Evolutionary conservation across 2,329 filamentous ascomycete species (phyloP), one percentile per base, ranked within the genome.

Genomic region (Colletotrichum theobromicola): DNA sequence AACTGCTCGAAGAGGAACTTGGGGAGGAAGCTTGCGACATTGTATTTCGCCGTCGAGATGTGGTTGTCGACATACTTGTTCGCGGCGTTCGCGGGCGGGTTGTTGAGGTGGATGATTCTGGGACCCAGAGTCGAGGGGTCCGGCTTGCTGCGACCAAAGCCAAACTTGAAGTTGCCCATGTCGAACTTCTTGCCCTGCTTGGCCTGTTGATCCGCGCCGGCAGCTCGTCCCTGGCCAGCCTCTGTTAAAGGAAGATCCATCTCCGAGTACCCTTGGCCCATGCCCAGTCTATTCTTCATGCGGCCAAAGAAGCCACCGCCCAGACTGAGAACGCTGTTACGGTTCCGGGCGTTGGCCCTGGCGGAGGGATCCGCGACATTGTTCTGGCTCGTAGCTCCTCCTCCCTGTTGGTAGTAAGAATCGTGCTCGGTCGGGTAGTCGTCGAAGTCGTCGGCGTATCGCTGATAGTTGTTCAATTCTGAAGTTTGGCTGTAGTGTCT

Each of bases 1-100:
- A 99, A 99, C 83, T 99, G 97, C 84, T 99, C 97, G 83, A 96
- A 95, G 71, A 99, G 88, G 85, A 99, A 99, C 85, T 99, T 99
- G 65, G 97, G 97, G 21, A 98, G 82, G 84, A 99, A 99, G 24
- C 95, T 98, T 69, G 94, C 89, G 81, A 95, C 80, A 83, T 98
- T 99, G 90, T 99, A 99, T 85, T 99, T 99, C 77, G 97, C 94
- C 7, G 97, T 99, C 55, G 96, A 98, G 76, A 99, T 94, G 84
- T 98, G 95, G 82, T 99, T 99, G 89, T 98, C 94, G 82, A 96
- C 91, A 84, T 97, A 98, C 84, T 96, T 98, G 87, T 96, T 96
- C 65, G 89, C 89, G 58, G 93, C 90, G 83, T 99, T 99, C 67
- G 96, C 96, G 4, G 96, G 95, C 5, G 96, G 94, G 81, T 99